Evolutionary conservation across 345 rosid genomes (phyloP), one percentile per base, ranked within the genome.

Genomic region (Erodium maritimum): DNA sequence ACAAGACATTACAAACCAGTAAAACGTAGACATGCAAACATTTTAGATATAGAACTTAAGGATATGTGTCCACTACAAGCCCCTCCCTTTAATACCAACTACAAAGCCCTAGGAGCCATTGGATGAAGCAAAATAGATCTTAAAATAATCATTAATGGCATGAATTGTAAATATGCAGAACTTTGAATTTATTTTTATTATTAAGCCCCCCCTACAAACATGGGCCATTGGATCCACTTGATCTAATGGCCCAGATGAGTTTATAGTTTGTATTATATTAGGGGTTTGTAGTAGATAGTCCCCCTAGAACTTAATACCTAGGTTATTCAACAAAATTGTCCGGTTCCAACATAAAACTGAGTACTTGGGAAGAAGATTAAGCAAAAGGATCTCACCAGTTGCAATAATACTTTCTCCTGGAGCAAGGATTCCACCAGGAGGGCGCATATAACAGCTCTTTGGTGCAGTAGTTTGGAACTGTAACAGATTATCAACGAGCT

Each of bases 381-480:
- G 16, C 1, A 3, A 5, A 17, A 61, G 55, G 57, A 48, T 20
- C 57, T 75, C 76, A 93, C 99, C 99, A 60, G 88, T 93, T 0
- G 99, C 97, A 17, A 89, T 77, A 42, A 81, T 69, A 72, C 79
- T 87, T 71, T 89, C 96, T 34, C 97, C 95, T 5, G 99, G 99
- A 62, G 95, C 85, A 69, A 93, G 85, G 59, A 82, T 80, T 34
- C 93, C 94, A 29, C 99, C 99, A 1, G 99, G 99, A 21, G 99
- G 99, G 46, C 97, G 86, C 99, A 93, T 93, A 72, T 76, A 93
- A 71, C 99, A 93, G 64, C 99, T 93, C 67, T 93, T 93, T 0
- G 96, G 99, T 14, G 91, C 95, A 23, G 97, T 93, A 21, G 99
- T 91, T 85, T 93, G 99, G 58, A 93, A 93, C 99, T 93, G 62